A percentile compares a stretch with the other conserved stretches of the same genome.
Conservation (phyloP, 1,284 basidiomycete genomes). For the Paramarasmius palmivorus region DNA sequence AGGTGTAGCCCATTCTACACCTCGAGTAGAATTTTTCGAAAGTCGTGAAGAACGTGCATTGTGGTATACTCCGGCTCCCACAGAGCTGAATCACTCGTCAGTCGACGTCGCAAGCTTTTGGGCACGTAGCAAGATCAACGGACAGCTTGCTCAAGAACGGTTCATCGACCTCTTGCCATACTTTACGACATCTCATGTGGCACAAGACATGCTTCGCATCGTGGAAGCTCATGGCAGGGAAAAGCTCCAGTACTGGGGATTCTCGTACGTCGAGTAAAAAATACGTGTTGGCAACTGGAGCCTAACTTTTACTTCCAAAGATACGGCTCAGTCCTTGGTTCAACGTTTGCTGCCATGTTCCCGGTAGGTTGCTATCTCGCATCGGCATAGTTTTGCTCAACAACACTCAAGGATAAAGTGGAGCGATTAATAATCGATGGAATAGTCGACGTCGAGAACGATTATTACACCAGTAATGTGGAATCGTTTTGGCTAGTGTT, state of each 20-base stretch:
- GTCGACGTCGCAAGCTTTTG: conserved; percentile 27
- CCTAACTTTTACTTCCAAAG: background rate
- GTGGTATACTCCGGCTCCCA: conserved; percentile 24
- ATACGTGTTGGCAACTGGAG: background rate
- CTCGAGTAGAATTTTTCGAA: conserved; percentile 33
- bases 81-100: conserved; percentile 19
- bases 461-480: conserved; percentile 14
- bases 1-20: conserved; percentile 35
- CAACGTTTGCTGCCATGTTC: conserved; percentile 22
- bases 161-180: conserved; percentile 33
- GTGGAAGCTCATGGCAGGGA: conserved; percentile 41
- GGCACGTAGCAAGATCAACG: conserved; percentile 30
- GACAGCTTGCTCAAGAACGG: conserved; percentile 30
- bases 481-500: background rate
- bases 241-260: conserved; percentile 53
- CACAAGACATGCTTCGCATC: conserved; percentile 51
- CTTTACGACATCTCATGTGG: conserved; percentile 45
- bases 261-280: conserved; percentile 38
- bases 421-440: conserved; percentile 15
- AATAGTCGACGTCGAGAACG: conserved; percentile 18
- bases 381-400: background rate
- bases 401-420: conserved; percentile 11
- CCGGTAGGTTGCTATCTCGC: background rate
- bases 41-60: conserved; percentile 29
- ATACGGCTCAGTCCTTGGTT: conserved; percentile 15